A percentile compares a stretch with the other conserved stretches of the same genome.
Conservation (phyloP, 225 moss, liverwort and hornwort genomes). For the Takakia lepidozioides region DNA sequence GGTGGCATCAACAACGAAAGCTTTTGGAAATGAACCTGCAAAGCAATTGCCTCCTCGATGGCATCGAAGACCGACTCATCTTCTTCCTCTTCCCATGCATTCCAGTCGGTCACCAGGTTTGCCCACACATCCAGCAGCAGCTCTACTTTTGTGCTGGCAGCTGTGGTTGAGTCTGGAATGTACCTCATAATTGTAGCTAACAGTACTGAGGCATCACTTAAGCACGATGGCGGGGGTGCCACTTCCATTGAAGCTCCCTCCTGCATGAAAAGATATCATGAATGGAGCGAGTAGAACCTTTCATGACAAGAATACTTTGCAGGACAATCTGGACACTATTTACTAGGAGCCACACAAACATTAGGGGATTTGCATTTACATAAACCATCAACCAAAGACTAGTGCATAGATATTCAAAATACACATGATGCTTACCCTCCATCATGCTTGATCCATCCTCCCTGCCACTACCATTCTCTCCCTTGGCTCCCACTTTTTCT, state of each 20-base stretch:
- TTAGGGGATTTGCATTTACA: not conserved
- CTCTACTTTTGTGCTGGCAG: conserved; percentile 55
- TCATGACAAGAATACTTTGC: not conserved
- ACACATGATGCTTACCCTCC: too few species aligned
- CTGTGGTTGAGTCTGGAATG: conserved; percentile 56
- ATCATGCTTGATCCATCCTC: too few species aligned
- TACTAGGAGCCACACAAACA: not conserved
- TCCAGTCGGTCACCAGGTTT: conserved; percentile 77
- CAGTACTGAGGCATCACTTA: conserved; percentile 76
- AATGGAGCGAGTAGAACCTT: not conserved
- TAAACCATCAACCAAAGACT: not conserved
- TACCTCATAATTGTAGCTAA: conserved; percentile 74
- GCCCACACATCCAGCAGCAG: conserved; percentile 70
- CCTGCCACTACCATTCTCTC: too few species aligned
- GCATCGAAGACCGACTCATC: conserved; percentile 78
- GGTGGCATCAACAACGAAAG: too few species aligned
- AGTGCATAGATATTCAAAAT: not conserved
- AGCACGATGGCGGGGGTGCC: conserved; percentile 67
- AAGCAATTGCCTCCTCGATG: conserved; percentile 64
- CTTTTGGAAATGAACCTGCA: conserved; percentile 65
- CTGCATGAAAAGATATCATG: conserved; percentile 16
- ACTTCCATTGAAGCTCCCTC: conserved; percentile 33
- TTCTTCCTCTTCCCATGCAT: conserved; percentile 74
- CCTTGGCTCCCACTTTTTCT: too few species aligned
- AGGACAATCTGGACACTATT: not conserved